Base-by-base conservation (phyloP, 495 filamentous ascomycete genomes). In the Sordaria brevicollis region DNA sequence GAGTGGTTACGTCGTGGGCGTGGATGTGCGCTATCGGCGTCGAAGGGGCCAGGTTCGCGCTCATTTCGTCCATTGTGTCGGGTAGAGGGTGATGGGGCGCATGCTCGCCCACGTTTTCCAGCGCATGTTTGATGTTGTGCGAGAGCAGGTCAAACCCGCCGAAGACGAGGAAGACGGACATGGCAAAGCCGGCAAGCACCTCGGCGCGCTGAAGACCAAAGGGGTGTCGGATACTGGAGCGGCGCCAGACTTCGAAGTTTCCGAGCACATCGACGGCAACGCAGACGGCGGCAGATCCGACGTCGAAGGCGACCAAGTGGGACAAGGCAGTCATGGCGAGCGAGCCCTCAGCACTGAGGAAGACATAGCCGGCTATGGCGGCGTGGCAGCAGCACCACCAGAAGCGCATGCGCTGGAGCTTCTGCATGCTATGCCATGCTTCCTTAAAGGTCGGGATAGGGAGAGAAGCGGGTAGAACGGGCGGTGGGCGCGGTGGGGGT, bases 191-290 rank as follows among this genome's bases (percentile, higher is more conserved):
- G 62, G 93, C 93, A 3, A 99, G 84, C 1, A 99, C 94, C 76
- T 99, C 95, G 57, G 92, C 91, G 49, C 95, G 88, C 77, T 97
- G 92, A 9, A 97, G 84, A 19, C 87, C 95, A 77, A 99, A 99
- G 5, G 95, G 96, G 80, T 98, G 94, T 4, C 92, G 89, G 70
- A 99, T 92, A 71, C 89, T 94, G 67, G 92, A 94, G 43, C 95
- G 87, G 70, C 92, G 94, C 96, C 96, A 98, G 4, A 97, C 94
- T 76, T 97, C 94, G 74, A 99, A 99, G 79, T 98, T 98, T 35
- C 90, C 87, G 35, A 97, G 85, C 0, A 98, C 92, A 76, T 98
- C 95, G 57, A 98, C 95, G 2, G 86, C 89, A 1, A 97, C 93
- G 75, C 94, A 98, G n/a, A 99, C 88, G 65, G 92, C 88, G 17